A percentile compares a stretch with the other conserved stretches of the same genome.
phyloP scores from a whole-genome alignment of 345 rosid species.

The Eucalyptus viminalis region DNA sequence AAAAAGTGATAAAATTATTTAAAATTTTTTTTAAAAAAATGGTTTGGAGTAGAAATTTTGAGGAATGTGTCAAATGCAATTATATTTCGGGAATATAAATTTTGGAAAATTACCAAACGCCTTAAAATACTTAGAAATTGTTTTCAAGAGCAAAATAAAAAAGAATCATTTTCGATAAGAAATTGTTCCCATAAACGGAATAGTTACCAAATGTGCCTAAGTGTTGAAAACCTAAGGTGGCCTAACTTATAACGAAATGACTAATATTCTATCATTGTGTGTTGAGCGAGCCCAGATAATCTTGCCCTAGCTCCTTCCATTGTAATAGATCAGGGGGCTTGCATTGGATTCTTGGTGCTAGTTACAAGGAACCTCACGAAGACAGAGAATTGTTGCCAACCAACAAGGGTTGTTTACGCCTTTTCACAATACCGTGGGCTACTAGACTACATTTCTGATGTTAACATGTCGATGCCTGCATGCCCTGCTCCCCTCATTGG shows the following conservation, averaged over 20 bases:
- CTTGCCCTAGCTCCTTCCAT: not conserved
- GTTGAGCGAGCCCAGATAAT: not conserved
- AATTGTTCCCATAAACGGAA: accelerated
- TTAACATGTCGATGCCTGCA: too few species aligned
- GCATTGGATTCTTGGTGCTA: too few species aligned
- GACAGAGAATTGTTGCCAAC: too few species aligned
- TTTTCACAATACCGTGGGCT: too few species aligned
- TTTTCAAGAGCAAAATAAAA: accelerated
- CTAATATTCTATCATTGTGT: not conserved
- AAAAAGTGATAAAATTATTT: too few species aligned
- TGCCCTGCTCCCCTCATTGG: too few species aligned
- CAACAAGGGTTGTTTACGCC: too few species aligned
- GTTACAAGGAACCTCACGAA: too few species aligned
- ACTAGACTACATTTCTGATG: too few species aligned
- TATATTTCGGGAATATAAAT: accelerated
- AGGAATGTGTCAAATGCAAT: accelerated
- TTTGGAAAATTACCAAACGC: accelerated
- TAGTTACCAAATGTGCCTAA: accelerated
- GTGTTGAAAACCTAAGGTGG: not conserved
- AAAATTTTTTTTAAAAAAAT: too few species aligned
- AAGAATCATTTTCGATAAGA: accelerated
- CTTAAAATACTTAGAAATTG: accelerated
- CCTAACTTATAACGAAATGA: not conserved
- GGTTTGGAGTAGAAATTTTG: too few species aligned
- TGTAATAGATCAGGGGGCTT: not conserved